These are phyloP conservation scores for Aspergillus pseudonomiae DNA, from an alignment of 2,329 filamentous ascomycete genomes.

Conservation along the genomic window DNA sequence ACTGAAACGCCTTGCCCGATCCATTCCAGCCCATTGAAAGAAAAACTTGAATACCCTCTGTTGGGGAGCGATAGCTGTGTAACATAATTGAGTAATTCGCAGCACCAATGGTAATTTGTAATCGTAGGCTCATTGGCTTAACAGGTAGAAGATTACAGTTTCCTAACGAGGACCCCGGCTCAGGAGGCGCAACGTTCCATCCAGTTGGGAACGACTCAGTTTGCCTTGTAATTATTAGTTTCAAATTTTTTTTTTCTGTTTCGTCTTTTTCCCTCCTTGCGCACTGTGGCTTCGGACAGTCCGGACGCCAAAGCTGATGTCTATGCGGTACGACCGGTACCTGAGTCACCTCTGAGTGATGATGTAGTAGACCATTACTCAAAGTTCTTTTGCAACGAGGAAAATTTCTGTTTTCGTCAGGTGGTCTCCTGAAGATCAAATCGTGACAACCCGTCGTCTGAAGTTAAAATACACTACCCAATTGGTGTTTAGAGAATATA, in stretches of 20 bases:
- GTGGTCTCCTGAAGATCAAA: conserved; percentile 32
- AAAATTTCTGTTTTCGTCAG: neutral
- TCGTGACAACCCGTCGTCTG: conserved; percentile 1
- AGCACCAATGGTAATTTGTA: conserved; percentile 2
- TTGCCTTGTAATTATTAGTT: conserved; percentile 12
- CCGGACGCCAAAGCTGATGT: neutral
- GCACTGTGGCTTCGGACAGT: neutral
- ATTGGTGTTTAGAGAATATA: neutral
- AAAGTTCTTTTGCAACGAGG: neutral
- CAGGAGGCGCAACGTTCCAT: conserved; percentile 32
- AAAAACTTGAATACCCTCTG: neutral
- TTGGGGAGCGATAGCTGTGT: neutral
- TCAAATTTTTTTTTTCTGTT: neutral
- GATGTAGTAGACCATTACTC: neutral
- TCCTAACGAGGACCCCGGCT: conserved; percentile 20
- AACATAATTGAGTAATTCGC: neutral
- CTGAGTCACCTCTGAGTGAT: neutral
- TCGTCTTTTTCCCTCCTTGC: neutral
- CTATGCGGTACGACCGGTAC: conserved; percentile 1
- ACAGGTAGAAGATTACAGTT: conserved; percentile 9
- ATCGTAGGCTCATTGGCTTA: neutral
- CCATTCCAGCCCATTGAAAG: neutral
- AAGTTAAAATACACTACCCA: neutral
- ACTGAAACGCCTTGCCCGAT: neutral
- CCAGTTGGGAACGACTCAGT: conserved; percentile 25